These are phyloP conservation scores for Cyberlindnera meyerae DNA, from an alignment of 805 yeast genomes.

Conservation along the genomic window DNA sequence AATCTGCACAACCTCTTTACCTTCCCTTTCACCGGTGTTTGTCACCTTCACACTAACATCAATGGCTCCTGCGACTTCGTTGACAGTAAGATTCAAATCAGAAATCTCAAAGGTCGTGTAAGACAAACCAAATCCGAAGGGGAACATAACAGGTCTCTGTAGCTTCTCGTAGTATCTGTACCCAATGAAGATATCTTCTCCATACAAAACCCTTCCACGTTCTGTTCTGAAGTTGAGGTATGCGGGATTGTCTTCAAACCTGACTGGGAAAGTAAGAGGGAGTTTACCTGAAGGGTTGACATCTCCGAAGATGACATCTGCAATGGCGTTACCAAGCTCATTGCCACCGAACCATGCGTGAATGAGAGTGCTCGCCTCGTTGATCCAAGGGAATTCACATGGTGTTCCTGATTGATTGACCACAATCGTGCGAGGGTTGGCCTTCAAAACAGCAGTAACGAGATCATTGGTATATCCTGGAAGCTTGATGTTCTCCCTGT, in stretches of 20 bases:
- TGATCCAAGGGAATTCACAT: constrained; percentile 51
- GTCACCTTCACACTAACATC: constrained; percentile 35
- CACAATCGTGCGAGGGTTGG: constrained; percentile 46
- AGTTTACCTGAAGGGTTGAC: constrained; percentile 57
- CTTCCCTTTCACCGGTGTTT: constrained; percentile 46
- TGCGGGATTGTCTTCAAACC: constrained; percentile 52
- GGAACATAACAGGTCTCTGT: constrained; percentile 44
- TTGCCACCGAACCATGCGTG: constrained; percentile 60
- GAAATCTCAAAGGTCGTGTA: constrained; percentile 47
- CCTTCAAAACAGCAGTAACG: constrained; percentile 41
- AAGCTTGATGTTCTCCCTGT: constrained; percentile 44
- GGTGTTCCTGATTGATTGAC: constrained; percentile 63
- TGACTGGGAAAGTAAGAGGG: constrained; percentile 49
- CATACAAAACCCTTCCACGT: constrained; percentile 51
- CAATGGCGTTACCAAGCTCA: constrained; percentile 55
- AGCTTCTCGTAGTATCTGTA: constrained; percentile 55
- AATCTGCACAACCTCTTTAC: constrained; percentile 53
- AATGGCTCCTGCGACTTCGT: constrained; percentile 24
- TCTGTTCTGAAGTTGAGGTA: constrained; percentile 46
- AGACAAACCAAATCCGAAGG: constrained; percentile 62
- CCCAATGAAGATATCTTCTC: constrained; percentile 64
- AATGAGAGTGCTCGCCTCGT: constrained; percentile 38
- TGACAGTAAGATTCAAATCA: constrained; percentile 31
- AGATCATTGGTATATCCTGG: constrained; percentile 47
- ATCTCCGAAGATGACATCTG: constrained; percentile 58